Conservation (phyloP, 768 basidiomycete genomes). For the Leccinellum luteum region DNA sequence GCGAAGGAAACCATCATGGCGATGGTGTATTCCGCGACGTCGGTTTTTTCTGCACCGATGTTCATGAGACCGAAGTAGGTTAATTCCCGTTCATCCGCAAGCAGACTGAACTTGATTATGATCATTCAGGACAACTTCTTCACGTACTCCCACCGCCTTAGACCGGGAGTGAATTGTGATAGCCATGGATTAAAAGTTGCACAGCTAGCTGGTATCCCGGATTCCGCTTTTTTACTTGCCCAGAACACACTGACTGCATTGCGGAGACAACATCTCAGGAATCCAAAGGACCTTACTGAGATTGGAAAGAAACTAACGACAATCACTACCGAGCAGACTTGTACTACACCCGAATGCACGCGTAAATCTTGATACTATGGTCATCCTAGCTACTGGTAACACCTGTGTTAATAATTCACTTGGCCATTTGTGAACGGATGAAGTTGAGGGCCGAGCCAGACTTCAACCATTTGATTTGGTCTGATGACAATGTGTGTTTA, state of each 20-base stretch:
- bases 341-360: not conserved
- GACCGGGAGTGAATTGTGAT: constrained; percentile 82
- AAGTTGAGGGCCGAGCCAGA: constrained; percentile 89
- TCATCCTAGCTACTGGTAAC: not conserved
- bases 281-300: constrained; percentile 29
- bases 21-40: constrained; percentile 56
- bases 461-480: constrained; percentile 88
- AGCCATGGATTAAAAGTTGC: constrained; percentile 93
- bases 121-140: constrained; percentile 65
- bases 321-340: not conserved
- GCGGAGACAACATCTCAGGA: constrained; percentile 23
- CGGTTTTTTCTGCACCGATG: constrained; percentile 86
- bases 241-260: constrained; percentile 47
- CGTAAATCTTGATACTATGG: constrained; percentile 2
- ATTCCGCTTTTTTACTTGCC: constrained; percentile 58
- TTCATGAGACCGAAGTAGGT: constrained; percentile 74
- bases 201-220: constrained; percentile 80
- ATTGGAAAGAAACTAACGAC: constrained; percentile 31
- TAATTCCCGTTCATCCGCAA: not conserved
- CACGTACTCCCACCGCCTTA: constrained; percentile 77
- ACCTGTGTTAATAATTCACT: constrained; percentile 1
- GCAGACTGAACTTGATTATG: not conserved
- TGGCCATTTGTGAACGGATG: constrained; percentile 62
- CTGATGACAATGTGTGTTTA: constrained; percentile 85
- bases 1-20: constrained; percentile 38